These are phyloP conservation scores for Erigeron canadensis DNA, from an alignment of 129 eudicot species.

Conservation along the genomic window DNA sequence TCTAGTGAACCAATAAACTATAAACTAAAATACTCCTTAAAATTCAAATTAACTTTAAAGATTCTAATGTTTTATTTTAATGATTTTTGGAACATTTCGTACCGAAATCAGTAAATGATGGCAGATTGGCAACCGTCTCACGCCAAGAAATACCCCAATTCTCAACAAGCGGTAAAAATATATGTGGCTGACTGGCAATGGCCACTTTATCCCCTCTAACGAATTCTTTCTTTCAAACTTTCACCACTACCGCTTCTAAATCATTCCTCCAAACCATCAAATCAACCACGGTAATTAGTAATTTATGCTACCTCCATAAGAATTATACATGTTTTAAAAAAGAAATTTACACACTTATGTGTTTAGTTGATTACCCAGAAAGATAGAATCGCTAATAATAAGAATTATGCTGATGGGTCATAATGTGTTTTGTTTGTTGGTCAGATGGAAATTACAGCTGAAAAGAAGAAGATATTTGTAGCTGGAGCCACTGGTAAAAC, in stretches of 20 bases:
- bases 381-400: neutral
- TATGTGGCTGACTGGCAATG: conserved; percentile 29
- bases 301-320: neutral
- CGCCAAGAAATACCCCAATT: too few species aligned
- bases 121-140: too few species aligned
- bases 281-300: conserved; percentile 48
- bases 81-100: too few species aligned
- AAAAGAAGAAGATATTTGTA: conserved; percentile 77
- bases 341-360: neutral
- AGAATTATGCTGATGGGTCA: neutral
- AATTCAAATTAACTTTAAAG: too few species aligned
- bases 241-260: conserved; percentile 29
- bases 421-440: neutral
- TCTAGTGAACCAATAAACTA: too few species aligned
- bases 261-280: conserved; percentile 32
- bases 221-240: conserved; percentile 37
- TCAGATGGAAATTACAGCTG: conserved; percentile 63
- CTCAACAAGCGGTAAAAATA: neutral
- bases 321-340: neutral
- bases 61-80: too few species aligned
- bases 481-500: conserved; percentile 95
- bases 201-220: conserved; percentile 34
- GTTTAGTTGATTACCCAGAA: neutral
- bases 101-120: too few species aligned
- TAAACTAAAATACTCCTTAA: too few species aligned